These are phyloP conservation scores for Peribolospora kevripleyi DNA, from an alignment of 768 basidiomycete species.

Conservation along the genomic window DNA sequence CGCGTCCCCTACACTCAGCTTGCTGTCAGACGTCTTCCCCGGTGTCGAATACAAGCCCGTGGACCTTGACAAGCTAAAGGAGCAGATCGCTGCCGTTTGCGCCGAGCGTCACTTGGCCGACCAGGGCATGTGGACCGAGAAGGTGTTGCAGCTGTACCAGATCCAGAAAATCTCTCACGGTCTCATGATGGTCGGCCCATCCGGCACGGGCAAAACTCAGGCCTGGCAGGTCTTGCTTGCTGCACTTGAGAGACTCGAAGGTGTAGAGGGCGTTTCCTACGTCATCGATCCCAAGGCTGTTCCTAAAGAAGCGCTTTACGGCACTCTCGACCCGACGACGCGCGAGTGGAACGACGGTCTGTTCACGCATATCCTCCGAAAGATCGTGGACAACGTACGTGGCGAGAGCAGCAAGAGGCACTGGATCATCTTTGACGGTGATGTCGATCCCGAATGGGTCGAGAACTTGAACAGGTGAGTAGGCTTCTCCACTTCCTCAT, in stretches of 20 bases:
- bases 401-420: conserved; percentile 90
- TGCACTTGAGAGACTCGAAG: conserved; percentile 74
- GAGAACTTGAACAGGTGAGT: conserved; percentile 91
- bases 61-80: conserved; percentile 60
- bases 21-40: conserved; percentile 91
- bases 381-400: conserved; percentile 94
- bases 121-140: conserved; percentile 74
- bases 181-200: conserved; percentile 98
- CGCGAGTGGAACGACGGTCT: conserved; percentile 98
- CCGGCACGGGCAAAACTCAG: conserved; percentile 86
- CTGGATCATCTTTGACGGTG: conserved; percentile 99
- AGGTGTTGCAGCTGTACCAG: conserved; percentile 92
- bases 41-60: conserved; percentile 77
- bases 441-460: conserved; percentile 99
- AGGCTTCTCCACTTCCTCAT: neutral
- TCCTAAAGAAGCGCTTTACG: conserved; percentile 93
- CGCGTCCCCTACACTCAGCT: conserved; percentile 24
- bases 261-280: conserved; percentile 73
- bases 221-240: conserved; percentile 86
- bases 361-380: conserved; percentile 89
- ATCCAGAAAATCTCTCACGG: conserved; percentile 97
- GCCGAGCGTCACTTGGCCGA: conserved; percentile 57
- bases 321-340: conserved; percentile 85
- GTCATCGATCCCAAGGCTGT: conserved; percentile 99
- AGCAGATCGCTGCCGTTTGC: conserved; percentile 68